Conservation (phyloP, 2,329 filamentous ascomycete species). For the Pseudogymnoascus sp. region DNA sequence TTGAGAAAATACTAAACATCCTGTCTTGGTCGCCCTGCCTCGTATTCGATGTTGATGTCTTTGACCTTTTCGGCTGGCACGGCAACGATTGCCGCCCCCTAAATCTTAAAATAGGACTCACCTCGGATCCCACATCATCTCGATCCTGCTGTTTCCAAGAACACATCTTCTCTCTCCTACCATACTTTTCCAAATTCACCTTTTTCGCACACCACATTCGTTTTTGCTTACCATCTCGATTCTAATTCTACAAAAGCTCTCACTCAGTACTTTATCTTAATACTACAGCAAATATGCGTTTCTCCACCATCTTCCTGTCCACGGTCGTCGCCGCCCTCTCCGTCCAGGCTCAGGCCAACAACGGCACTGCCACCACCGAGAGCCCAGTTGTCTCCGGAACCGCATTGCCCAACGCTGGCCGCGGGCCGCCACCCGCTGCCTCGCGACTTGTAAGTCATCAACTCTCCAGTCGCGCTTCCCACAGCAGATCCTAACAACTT, state of each 20-base stretch:
- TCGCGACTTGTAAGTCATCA: background rate
- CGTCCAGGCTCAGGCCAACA: background rate
- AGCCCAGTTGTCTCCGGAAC: background rate
- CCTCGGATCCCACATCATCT: background rate
- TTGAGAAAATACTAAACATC: background rate
- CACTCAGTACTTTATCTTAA: background rate
- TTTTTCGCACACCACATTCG: background rate
- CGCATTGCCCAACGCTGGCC: background rate
- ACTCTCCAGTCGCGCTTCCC: background rate
- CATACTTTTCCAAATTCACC: background rate
- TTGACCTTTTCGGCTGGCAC: background rate
- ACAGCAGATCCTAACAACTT: background rate
- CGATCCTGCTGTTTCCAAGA: background rate
- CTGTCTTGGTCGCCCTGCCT: background rate
- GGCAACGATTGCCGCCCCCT: background rate
- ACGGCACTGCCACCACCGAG: background rate
- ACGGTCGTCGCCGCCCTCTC: background rate
- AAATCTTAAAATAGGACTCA: constrained; percentile 7
- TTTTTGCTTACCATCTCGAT: background rate
- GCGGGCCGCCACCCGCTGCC: background rate
- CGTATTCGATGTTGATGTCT: constrained; percentile 1
- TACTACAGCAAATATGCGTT: constrained; percentile 6
- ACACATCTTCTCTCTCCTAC: background rate
- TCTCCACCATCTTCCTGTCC: constrained; percentile 10
- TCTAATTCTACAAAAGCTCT: background rate